Evolutionary conservation across 2,329 filamentous ascomycete species (phyloP).

Genomic region (Fusarium sp.): DNA sequence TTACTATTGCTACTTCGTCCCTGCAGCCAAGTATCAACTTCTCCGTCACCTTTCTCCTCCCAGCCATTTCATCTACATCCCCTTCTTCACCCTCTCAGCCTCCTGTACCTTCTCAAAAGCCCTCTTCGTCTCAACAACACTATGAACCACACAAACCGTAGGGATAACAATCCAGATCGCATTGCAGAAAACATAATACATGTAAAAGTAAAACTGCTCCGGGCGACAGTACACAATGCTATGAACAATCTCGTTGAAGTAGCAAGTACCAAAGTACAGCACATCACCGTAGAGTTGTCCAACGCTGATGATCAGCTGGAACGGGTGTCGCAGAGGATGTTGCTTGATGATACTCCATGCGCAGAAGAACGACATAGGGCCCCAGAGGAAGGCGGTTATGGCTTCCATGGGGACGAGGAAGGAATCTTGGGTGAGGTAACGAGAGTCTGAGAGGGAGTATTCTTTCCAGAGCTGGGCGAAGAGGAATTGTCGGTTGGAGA

Average conservation of each 20-base stretch:
- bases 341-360: conserved; percentile 54
- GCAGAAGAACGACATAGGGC: conserved; percentile 59
- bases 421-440: conserved; percentile 61
- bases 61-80: not conserved
- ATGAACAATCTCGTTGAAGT: conserved; percentile 52
- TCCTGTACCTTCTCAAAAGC: conserved; percentile 43
- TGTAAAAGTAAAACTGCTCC: conserved; percentile 61
- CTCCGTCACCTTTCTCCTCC: too few species aligned
- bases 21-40: not conserved
- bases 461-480: conserved; percentile 67
- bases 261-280: conserved; percentile 59
- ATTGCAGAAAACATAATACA: conserved; percentile 62
- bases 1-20: not conserved
- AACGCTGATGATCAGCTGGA: conserved; percentile 57
- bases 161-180: conserved; percentile 63
- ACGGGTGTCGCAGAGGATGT: conserved; percentile 56
- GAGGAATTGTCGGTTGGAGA: conserved; percentile 52
- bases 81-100: conserved; percentile 38
- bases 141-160: conserved; percentile 42
- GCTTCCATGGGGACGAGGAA: conserved; percentile 66
- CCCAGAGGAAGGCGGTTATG: conserved; percentile 61
- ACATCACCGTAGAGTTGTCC: conserved; percentile 62
- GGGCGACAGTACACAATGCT: conserved; percentile 57
- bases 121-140: conserved; percentile 35
- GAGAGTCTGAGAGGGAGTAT: conserved; percentile 64